phyloP scores from a whole-genome alignment of 2,329 filamentous ascomycete genomes.

The Penicillium sumatraense region DNA sequence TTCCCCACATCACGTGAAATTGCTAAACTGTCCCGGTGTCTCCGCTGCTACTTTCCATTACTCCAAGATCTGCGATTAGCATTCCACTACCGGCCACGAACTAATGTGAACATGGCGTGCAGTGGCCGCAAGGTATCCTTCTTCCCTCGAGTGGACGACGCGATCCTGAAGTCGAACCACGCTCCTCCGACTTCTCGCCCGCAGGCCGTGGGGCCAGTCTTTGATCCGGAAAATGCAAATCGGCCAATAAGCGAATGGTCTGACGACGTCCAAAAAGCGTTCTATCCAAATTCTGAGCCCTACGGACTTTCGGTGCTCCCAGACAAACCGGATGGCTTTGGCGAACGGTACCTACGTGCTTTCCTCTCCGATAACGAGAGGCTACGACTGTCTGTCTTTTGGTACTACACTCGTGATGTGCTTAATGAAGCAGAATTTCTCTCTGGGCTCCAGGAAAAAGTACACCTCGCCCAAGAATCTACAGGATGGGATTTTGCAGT shows the following conservation, averaged over 20 bases:
- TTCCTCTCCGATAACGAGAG: conserved; percentile 13
- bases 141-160: conserved; percentile 14
- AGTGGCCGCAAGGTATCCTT: background rate
- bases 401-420: conserved; percentile 18
- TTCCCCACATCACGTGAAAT: background rate
- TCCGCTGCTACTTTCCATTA: background rate
- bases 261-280: background rate
- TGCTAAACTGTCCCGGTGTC: background rate
- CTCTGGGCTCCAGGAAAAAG: conserved; percentile 21
- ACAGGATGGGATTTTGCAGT: conserved; percentile 20
- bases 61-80: background rate
- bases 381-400: conserved; percentile 15
- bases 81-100: too few species aligned
- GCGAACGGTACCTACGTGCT: conserved; percentile 7
- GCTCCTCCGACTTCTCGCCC: conserved; percentile 5
- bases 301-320: background rate
- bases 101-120: background rate
- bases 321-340: background rate
- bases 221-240: conserved; percentile 11
- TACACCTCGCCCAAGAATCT: conserved; percentile 14
- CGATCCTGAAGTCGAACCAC: conserved; percentile 6
- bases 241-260: conserved; percentile 12
- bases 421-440: conserved; percentile 12
- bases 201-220: conserved; percentile 8
- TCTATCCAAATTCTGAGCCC: conserved; percentile 1